phyloP scores from a whole-genome alignment of 2,329 filamentous ascomycete genomes.

The Endocalyx cinctus region DNA sequence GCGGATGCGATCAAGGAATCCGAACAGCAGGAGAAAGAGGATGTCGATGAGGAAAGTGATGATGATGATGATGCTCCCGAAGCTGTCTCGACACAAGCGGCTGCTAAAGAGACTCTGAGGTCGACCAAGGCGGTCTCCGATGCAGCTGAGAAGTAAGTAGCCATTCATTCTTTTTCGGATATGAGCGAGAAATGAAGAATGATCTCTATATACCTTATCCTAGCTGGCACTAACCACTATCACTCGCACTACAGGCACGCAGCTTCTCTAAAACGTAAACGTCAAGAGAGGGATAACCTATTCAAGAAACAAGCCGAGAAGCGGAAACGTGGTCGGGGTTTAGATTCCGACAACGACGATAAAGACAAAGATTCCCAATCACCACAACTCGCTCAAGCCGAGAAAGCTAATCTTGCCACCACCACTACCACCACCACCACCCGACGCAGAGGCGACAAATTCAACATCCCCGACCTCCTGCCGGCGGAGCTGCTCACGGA shows the following conservation, averaged over 20 bases:
- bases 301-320: slow-evolving; percentile 52
- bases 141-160: slow-evolving; percentile 49
- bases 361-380: slow-evolving; percentile 11
- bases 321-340: slow-evolving; percentile 33
- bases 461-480: slow-evolving; percentile 40
- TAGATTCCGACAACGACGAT: slow-evolving; percentile 9
- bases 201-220: no score
- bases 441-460: slow-evolving; percentile 28
- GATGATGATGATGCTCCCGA: slow-evolving; percentile 53
- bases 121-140: slow-evolving; percentile 43
- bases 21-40: background rate
- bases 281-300: slow-evolving; percentile 48
- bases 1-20: slow-evolving; percentile 16
- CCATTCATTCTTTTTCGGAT: no score
- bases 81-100: slow-evolving; percentile 49
- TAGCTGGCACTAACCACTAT: slow-evolving; percentile 9
- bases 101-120: slow-evolving; percentile 41
- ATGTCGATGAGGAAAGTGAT: slow-evolving; percentile 29
- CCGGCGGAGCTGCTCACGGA: slow-evolving; percentile 51
- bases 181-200: no score
- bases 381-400: slow-evolving; percentile 17
- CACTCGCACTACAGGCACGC: slow-evolving; percentile 39
- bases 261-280: slow-evolving; percentile 48
- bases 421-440: slow-evolving; percentile 15
- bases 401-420: slow-evolving; percentile 14